A percentile compares a stretch with the other conserved stretches of the same genome.
Evolutionary conservation across 78 protist species (phyloP).

Genomic region (Ministeria vibrans): DNA sequence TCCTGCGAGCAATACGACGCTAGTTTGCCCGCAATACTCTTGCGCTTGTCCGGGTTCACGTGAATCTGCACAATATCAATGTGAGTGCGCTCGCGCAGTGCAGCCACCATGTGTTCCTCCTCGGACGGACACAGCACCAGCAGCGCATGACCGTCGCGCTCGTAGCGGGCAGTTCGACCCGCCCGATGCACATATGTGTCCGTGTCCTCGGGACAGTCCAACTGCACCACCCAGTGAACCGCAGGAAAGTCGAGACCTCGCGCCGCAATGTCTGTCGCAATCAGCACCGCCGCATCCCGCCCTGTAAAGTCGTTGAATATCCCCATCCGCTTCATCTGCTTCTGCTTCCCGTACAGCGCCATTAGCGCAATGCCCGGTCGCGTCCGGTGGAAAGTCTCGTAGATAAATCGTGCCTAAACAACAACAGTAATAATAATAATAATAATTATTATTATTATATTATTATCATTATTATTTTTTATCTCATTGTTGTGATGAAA

Average conservation of each 20-base stretch:
- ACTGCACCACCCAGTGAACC: conserved; percentile 94
- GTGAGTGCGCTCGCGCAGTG: neutral
- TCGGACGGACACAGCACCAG: conserved; percentile 47
- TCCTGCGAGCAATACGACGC: conserved; percentile 9
- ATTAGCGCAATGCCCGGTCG: conserved; percentile 74
- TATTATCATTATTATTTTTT: too few species aligned
- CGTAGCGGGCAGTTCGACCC: conserved; percentile 93
- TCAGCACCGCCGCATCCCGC: conserved; percentile 64
- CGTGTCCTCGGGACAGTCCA: conserved; percentile 91
- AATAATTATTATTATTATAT: too few species aligned
- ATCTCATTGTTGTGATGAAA: too few species aligned
- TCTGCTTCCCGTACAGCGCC: conserved; percentile 83
- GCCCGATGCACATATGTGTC: conserved; percentile 94
- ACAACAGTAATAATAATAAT: too few species aligned
- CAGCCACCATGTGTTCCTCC: neutral
- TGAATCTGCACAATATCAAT: neutral
- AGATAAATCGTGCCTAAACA: too few species aligned
- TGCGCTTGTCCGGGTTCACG: conserved; percentile 1
- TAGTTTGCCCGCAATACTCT: neutral
- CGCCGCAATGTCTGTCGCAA: conserved; percentile 97
- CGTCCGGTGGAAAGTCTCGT: conserved; percentile 55
- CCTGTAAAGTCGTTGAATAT: conserved; percentile 34
- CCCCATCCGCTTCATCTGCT: conserved; percentile 67
- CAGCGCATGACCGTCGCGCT: conserved; percentile 25
- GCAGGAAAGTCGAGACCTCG: conserved; percentile 96